Evolutionary conservation across 768 basidiomycete species (phyloP), one percentile per base, ranked within the genome.

Genomic region (Termitomyces sp.): DNA sequence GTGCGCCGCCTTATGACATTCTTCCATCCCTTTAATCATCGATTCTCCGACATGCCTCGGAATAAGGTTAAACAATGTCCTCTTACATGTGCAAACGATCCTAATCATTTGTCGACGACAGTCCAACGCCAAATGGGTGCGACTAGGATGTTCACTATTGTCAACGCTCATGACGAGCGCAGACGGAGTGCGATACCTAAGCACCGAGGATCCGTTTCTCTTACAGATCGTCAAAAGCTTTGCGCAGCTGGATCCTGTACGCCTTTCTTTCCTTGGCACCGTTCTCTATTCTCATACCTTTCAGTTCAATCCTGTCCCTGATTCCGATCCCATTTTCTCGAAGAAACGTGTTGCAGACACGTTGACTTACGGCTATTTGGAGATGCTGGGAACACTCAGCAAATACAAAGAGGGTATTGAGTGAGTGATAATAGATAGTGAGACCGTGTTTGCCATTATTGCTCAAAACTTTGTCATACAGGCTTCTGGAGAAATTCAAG

Each of bases 311-410:
- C 83, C 86, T 10, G 77, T 81, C 10, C 84, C 87, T 0, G 86
- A 85, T 57, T 83, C 87, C 8, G 91, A 93, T 66, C 87, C 90
- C 0, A 81, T 91, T 53, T 93, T 98, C 66, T 93, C 95, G 1
- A 90, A 89, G 69, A 82, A 86, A 63, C 82, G 93, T 7, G 80
- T 98, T 50, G 79, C 87, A 43, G 86, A 88, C 18, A 94, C 93
- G 0, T 73, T 99, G 65, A 92, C 93, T 0, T 90, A 84, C 65
- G 96, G 95, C 0, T 98, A 98, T 71, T 84, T 99, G 64, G 94
- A 97, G 66, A 95, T 99, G 88, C 80, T 99, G 3, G 96, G 96
- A 8, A 88, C 85, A 1, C 77, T 99, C 49, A 96, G 92, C 75
- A 93, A 89, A 67, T 85, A 87, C 62, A 82, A 86, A 50, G 93